phyloP scores from a whole-genome alignment of 345 rosid genomes.

The Orychophragmus violaceus region DNA sequence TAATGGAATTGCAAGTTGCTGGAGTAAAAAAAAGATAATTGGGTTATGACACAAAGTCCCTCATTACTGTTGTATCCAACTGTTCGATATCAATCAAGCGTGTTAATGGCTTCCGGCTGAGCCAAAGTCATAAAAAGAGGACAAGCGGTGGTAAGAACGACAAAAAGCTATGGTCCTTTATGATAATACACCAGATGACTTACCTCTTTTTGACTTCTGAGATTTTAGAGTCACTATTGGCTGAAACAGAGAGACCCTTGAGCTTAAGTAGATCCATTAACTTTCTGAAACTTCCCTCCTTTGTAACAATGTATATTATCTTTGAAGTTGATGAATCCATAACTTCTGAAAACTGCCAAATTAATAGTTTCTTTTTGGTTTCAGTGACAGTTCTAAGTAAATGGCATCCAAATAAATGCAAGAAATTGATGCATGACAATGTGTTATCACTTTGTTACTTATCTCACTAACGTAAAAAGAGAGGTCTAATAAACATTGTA shows the following conservation, averaged over 20 bases:
- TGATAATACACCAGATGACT: background rate
- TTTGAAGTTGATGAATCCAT: constrained; percentile 26
- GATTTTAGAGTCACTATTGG: constrained; percentile 10
- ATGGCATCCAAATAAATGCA: background rate
- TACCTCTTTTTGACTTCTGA: constrained; percentile 35
- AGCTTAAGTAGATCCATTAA: constrained; percentile 35
- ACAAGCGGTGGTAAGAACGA: background rate
- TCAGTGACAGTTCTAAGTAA: background rate
- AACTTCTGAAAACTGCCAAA: background rate
- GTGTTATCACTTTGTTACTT: background rate
- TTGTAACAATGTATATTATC: constrained; percentile 35
- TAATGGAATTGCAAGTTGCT: too few species aligned
- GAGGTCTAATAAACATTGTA: background rate
- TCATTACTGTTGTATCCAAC: constrained; percentile 31
- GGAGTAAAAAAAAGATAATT: too few species aligned
- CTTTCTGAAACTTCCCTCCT: constrained; percentile 30
- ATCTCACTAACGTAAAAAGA: background rate
- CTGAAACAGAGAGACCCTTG: constrained; percentile 35
- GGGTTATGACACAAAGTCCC: too few species aligned
- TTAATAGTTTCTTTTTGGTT: background rate
- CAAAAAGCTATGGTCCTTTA: background rate
- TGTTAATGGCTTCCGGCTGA: constrained; percentile 30
- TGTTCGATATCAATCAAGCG: constrained; percentile 33
- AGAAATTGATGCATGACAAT: background rate
- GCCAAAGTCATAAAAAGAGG: background rate